These are phyloP conservation scores for Paraleonurus japonicus DNA, from an alignment of 257 asterid genomes.

Conservation along the genomic window DNA sequence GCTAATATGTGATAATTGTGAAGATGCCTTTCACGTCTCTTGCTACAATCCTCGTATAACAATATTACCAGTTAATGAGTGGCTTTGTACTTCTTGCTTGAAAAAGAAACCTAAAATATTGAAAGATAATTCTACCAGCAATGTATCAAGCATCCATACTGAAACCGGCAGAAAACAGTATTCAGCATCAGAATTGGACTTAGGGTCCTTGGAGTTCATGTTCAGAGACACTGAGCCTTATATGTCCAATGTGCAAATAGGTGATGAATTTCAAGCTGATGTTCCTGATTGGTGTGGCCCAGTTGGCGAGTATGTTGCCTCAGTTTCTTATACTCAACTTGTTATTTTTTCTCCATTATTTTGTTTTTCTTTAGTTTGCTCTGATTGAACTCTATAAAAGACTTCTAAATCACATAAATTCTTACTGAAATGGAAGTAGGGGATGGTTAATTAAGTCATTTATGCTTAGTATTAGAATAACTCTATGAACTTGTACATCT, in stretches of 20 bases:
- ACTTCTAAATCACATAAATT: neutral
- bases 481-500: neutral
- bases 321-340: conserved; percentile 1
- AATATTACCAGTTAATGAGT: conserved; percentile 62
- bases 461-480: neutral
- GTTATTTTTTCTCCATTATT: neutral
- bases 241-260: conserved; percentile 63
- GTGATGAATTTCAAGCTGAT: conserved; percentile 70
- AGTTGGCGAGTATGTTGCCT: conserved; percentile 56
- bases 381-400: conserved; percentile 14
- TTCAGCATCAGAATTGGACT: conserved; percentile 38
- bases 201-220: conserved; percentile 62
- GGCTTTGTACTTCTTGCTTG: conserved; percentile 78
- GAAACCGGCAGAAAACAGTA: conserved; percentile 34
- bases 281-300: conserved; percentile 79
- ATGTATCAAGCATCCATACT: conserved; percentile 21
- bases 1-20: conserved; percentile 81
- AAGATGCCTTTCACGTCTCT: conserved; percentile 69
- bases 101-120: conserved; percentile 58
- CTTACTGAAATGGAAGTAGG: neutral
- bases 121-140: conserved; percentile 52
- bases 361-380: neutral
- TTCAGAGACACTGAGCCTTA: conserved; percentile 54
- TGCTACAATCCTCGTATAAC: conserved; percentile 62
- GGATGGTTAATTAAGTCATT: neutral